Evolutionary conservation across 106 monocot genomes (phyloP).

Genomic region (Allium fistulosum): DNA sequence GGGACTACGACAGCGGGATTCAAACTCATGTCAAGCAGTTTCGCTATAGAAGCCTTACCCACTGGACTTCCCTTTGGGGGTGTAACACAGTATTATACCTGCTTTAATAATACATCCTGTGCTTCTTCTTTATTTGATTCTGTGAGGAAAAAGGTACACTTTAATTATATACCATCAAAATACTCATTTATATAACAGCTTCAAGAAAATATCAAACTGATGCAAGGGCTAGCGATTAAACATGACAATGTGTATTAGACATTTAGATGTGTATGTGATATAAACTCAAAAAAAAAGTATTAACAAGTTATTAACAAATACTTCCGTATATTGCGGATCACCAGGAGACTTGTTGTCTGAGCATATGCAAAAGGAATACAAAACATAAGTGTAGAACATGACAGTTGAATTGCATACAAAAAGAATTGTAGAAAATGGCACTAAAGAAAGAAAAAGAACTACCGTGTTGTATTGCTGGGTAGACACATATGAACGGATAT

Average conservation of each 20-base stretch:
- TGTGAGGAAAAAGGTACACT: constrained; percentile 16
- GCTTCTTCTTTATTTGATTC: constrained; percentile 49
- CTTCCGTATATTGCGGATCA: too few relatives aligned
- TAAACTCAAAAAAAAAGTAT: not conserved
- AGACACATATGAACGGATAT: constrained; percentile 81
- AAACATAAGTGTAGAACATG: too few relatives aligned
- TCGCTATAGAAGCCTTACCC: too few relatives aligned
- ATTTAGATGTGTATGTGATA: not conserved
- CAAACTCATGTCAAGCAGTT: too few relatives aligned
- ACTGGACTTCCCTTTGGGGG: too few relatives aligned
- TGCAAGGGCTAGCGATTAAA: not conserved
- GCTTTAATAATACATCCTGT: constrained; percentile 63
- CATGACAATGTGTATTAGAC: not conserved
- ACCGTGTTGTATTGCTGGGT: constrained; percentile 87
- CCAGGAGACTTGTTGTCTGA: too few relatives aligned
- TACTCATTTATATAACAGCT: not conserved
- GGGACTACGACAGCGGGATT: too few relatives aligned
- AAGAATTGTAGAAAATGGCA: not conserved
- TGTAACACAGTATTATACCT: constrained; percentile 11
- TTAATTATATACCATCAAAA: not conserved
- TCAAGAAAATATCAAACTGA: too few relatives aligned
- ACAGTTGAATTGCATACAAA: too few relatives aligned
- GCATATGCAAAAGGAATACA: too few relatives aligned
- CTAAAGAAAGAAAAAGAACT: not conserved
- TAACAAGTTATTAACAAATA: too few relatives aligned